Conservation (phyloP, 345 rosid species). For the Corchorus olitorius region DNA sequence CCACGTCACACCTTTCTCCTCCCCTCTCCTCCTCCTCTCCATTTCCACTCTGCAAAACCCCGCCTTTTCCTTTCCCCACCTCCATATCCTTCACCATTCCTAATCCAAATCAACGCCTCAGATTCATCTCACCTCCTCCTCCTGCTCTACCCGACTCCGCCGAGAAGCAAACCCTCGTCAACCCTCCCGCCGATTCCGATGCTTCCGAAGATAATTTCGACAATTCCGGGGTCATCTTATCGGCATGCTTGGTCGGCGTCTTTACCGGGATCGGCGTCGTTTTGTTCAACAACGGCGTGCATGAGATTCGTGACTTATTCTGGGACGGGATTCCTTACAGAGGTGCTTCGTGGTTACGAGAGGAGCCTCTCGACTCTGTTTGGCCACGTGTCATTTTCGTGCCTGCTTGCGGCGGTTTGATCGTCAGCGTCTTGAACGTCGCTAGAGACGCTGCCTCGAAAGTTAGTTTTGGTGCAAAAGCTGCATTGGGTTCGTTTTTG, state of each 20-base stretch:
- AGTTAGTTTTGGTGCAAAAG: constrained; percentile 27
- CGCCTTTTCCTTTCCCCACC: not conserved
- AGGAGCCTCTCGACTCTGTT: constrained; percentile 55
- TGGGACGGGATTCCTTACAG: constrained; percentile 90
- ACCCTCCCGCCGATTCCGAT: not conserved
- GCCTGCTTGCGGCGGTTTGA: constrained; percentile 74
- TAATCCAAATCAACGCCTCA: not conserved
- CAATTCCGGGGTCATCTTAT: constrained; percentile 39
- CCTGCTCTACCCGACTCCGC: constrained; percentile 19
- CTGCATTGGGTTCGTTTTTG: constrained; percentile 56
- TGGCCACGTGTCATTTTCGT: constrained; percentile 70
- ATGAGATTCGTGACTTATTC: constrained; percentile 73
- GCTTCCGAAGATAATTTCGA: constrained; percentile 10
- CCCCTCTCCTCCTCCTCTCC: constrained; percentile 9
- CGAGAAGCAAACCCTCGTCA: not conserved
- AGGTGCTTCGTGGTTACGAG: constrained; percentile 87
- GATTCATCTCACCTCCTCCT: not conserved
- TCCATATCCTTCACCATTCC: not conserved
- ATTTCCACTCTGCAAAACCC: not conserved
- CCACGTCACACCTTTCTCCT: constrained; percentile 1
- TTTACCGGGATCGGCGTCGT: constrained; percentile 83
- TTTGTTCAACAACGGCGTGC: constrained; percentile 72
- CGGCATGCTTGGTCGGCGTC: constrained; percentile 75
- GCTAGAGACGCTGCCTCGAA: constrained; percentile 34
- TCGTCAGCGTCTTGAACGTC: constrained; percentile 62